Evolutionary conservation across 1,284 basidiomycete species (phyloP).

Genomic region (Cryptococcus wingfieldii): DNA sequence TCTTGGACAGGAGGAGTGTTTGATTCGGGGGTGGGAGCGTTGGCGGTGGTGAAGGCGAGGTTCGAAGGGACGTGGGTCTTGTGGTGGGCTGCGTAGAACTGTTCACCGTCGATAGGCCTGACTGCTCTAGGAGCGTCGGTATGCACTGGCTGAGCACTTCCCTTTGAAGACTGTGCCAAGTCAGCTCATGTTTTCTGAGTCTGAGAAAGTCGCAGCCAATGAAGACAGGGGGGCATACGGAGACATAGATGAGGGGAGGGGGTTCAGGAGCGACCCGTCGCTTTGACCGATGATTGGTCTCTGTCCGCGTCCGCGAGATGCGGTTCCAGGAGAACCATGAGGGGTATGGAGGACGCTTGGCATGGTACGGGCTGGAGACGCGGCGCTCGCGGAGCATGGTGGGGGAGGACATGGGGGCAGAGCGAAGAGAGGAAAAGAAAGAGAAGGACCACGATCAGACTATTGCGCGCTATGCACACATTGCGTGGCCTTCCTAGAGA

Average conservation of each 20-base stretch:
- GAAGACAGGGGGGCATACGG: no score
- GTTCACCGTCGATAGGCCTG: conserved; percentile 1
- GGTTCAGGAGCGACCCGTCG: not conserved
- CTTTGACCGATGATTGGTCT: not conserved
- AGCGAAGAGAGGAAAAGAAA: not conserved
- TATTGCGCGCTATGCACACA: no score
- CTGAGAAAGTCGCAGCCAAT: no score
- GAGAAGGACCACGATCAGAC: not conserved
- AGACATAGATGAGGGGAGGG: not conserved
- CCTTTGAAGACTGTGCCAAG: not conserved
- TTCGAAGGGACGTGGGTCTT: conserved; percentile 23
- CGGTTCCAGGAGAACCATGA: not conserved
- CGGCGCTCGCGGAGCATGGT: not conserved
- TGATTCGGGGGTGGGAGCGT: conserved; percentile 2
- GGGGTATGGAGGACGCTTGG: not conserved
- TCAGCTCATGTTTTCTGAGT: not conserved
- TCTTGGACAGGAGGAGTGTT: no score
- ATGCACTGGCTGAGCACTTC: not conserved
- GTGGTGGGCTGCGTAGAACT: conserved; percentile 5
- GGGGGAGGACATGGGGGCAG: not conserved
- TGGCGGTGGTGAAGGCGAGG: conserved; percentile 35
- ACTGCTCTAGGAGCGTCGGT: not conserved
- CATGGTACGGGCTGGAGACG: not conserved
- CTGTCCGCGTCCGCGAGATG: not conserved
- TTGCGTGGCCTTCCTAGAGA: no score